Evolutionary conservation across 1,139 yeast genomes (phyloP).

Genomic region (Scheffersomyces lignicola): DNA sequence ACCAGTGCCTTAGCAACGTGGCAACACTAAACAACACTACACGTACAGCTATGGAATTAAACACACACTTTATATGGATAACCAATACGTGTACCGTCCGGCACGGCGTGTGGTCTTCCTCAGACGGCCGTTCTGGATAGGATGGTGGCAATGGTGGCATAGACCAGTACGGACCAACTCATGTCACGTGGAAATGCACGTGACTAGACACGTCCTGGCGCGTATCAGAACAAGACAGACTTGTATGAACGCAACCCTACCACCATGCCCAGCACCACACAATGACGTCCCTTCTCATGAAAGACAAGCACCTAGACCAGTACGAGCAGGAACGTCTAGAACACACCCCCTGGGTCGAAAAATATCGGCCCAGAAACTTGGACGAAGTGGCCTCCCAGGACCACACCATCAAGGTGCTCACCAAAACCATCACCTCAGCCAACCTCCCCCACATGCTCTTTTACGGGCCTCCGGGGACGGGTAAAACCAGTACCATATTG

Average conservation of each 20-base stretch:
- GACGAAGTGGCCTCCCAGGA: conserved; percentile 92
- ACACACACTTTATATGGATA: too few species aligned
- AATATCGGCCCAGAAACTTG: conserved; percentile 78
- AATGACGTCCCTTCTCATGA: background rate
- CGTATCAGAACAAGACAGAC: background rate
- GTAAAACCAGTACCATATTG: conserved; percentile 88
- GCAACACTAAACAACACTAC: too few species aligned
- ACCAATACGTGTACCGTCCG: too few species aligned
- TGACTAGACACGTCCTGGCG: too few species aligned
- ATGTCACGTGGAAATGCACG: too few species aligned
- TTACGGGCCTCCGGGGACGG: conserved; percentile 98
- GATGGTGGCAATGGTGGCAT: too few species aligned
- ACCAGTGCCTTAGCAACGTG: too few species aligned
- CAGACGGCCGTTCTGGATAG: too few species aligned
- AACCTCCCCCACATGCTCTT: conserved; percentile 94
- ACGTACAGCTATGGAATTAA: too few species aligned
- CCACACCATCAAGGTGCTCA: conserved; percentile 83
- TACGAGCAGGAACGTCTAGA: conserved; percentile 46
- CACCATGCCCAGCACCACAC: background rate
- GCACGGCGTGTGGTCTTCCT: too few species aligned
- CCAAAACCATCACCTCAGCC: conserved; percentile 73
- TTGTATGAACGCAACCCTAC: background rate
- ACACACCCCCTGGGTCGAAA: conserved; percentile 78
- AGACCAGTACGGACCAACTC: too few species aligned
- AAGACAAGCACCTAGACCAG: conserved; percentile 13